Evolutionary conservation across 495 filamentous ascomycete genomes (phyloP), one percentile per base, ranked within the genome.

Genomic region (Podospora appendiculata): DNA sequence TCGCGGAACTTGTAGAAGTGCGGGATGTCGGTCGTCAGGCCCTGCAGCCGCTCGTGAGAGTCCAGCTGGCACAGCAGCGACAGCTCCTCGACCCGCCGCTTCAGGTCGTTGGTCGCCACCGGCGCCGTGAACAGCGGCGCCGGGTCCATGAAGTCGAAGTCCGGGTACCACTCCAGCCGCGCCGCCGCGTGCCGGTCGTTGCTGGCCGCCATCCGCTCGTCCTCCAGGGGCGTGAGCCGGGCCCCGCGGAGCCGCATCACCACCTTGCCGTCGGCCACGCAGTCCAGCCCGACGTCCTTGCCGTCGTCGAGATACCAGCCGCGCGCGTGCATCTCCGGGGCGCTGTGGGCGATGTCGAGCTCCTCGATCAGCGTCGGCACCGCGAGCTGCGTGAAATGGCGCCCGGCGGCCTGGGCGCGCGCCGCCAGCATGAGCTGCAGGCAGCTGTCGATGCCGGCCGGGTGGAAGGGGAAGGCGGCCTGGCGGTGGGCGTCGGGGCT

Each of bases 401-500:
- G 63, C 34, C 59, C 55, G 1, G 60, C 39, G 0, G 70, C 69
- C n/a, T 59, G 53, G 6, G 53, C 55, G 13, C 42, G 47, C 14
- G 76, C 73, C 9, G 57, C 44, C 2, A 53, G 32, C 0, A 51
- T 14, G 12, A 60, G 32, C 35, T 60, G 73, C 14, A 80, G 48
- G 41, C 64, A 69, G 0, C 55, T 54, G 48, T 79, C 75, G 10
- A 79, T 72, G n/a, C 58, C 54, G 4, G 63, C 61, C 0, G 76
- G 73, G 45, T 80, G 75, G 34, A 75, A 32, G 9, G 19, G 12
- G 4, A 46, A 43, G 6, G 60, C 50, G 45, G 59, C 50, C 0
- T 19, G 32, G 16, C 38, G 17, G 41, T 54, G 45, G 16, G n/a
- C 9, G 9, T 67, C 56, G 4, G 57, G 56, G 4, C 25, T 25